phyloP scores from a whole-genome alignment of 2,329 filamentous ascomycete species.

The Camillea tinctor region DNA sequence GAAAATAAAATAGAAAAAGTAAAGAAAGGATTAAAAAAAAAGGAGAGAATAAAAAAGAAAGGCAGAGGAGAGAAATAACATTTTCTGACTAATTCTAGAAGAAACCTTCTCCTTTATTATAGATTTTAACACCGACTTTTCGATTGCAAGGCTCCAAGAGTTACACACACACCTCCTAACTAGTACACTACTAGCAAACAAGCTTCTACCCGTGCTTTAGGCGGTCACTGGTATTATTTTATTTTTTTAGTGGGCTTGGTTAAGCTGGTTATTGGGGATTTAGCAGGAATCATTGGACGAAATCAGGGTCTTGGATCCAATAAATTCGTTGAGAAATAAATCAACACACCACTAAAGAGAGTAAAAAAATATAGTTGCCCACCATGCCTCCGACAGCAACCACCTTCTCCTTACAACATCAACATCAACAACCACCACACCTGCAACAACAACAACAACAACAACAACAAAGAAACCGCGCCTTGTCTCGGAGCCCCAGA shows the following conservation, averaged over 20 bases:
- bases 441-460: slow-evolving; percentile 20
- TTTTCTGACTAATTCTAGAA: not conserved
- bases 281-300: not conserved
- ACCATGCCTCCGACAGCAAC: slow-evolving; percentile 36
- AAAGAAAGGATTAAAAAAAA: too few relatives aligned
- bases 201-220: not conserved
- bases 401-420: slow-evolving; percentile 34
- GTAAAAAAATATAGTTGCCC: slow-evolving; percentile 25
- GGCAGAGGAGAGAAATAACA: not conserved
- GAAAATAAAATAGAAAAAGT: not conserved
- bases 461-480: slow-evolving; percentile 25
- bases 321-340: not conserved
- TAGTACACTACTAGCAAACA: not conserved
- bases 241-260: not conserved
- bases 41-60: not conserved
- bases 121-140: not conserved
- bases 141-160: not conserved
- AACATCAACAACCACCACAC: slow-evolving; percentile 19
- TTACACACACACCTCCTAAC: too few relatives aligned
- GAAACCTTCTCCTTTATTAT: not conserved
- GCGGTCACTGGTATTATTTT: not conserved
- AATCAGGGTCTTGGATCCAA: slow-evolving; percentile 3
- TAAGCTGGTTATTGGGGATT: not conserved
- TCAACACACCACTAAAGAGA: slow-evolving; percentile 1
- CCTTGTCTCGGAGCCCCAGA: slow-evolving; percentile 41